These are phyloP conservation scores for Phytophthora chlamydospora DNA, from an alignment of 352 stramenopile species.

Conservation along the genomic window DNA sequence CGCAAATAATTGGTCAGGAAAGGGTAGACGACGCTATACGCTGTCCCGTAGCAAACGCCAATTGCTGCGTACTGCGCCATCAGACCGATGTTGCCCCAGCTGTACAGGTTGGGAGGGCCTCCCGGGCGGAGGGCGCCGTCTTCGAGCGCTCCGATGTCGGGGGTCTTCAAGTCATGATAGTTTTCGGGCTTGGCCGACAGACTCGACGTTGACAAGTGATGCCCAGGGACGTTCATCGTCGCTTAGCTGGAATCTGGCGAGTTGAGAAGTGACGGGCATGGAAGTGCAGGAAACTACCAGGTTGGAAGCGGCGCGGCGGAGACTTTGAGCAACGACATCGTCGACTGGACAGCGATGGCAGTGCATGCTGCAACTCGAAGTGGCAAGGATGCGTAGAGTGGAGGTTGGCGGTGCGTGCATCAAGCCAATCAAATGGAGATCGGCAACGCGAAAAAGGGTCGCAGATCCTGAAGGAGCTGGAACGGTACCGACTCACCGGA, in stretches of 20 bases:
- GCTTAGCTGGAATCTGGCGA: neutral
- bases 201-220: slow-evolving; percentile 26
- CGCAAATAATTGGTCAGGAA: slow-evolving; percentile 37
- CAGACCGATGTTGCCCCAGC: slow-evolving; percentile 32
- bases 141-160: slow-evolving; percentile 26
- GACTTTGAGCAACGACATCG: neutral
- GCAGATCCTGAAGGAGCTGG: neutral
- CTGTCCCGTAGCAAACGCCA: slow-evolving; percentile 40
- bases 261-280: slow-evolving; percentile 16
- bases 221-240: slow-evolving; percentile 14
- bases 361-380: neutral
- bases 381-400: slow-evolving; percentile 4
- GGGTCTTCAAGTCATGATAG: slow-evolving; percentile 32
- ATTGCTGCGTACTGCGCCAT: slow-evolving; percentile 42
- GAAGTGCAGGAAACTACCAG: neutral
- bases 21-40: slow-evolving; percentile 34
- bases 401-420: slow-evolving; percentile 18
- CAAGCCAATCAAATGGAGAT: slow-evolving; percentile 25
- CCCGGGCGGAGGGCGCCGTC: slow-evolving; percentile 41
- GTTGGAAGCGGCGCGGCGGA: too few species aligned
- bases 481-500: too few species aligned
- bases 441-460: slow-evolving; percentile 2
- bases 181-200: slow-evolving; percentile 20
- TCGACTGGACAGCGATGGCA: slow-evolving; percentile 1
- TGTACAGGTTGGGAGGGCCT: slow-evolving; percentile 34